Conservation (phyloP, 768 basidiomycete species). For the Fomitopsis pulvina region DNA sequence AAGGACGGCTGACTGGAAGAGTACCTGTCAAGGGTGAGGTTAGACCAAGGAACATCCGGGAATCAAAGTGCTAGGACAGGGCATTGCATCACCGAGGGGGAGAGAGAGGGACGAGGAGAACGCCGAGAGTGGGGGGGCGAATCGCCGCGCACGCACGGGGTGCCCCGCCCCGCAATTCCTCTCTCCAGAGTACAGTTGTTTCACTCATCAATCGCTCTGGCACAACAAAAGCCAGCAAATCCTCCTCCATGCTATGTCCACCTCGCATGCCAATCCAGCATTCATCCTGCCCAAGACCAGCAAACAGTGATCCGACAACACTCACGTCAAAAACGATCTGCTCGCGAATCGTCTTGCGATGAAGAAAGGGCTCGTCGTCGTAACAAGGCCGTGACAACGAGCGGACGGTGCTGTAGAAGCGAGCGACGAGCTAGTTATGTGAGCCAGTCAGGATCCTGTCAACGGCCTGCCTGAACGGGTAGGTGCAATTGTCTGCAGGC, state of each 20-base stretch:
- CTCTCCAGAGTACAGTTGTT: too few species aligned
- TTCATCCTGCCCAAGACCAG: too few species aligned
- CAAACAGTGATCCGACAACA: background rate
- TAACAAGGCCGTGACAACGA: background rate
- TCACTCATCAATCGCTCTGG: too few species aligned
- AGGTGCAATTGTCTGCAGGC: background rate
- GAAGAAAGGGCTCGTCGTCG: background rate
- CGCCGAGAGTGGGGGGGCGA: background rate
- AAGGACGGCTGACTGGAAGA: background rate
- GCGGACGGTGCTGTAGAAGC: background rate
- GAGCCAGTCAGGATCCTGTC: background rate
- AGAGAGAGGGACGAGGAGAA: background rate
- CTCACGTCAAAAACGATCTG: background rate
- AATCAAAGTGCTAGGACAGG: too few species aligned
- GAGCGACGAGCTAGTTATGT: background rate
- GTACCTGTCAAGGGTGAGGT: background rate
- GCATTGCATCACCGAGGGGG: too few species aligned
- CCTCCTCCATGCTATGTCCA: too few species aligned
- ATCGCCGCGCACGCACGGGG: background rate
- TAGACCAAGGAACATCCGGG: background rate
- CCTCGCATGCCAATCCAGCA: too few species aligned
- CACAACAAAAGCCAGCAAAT: too few species aligned
- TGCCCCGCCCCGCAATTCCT: too few species aligned
- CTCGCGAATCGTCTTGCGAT: background rate
- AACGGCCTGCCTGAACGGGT: background rate